Conservation (phyloP, 2,329 filamentous ascomycete genomes). For the Stachybotrys chlorohalonatus region DNA sequence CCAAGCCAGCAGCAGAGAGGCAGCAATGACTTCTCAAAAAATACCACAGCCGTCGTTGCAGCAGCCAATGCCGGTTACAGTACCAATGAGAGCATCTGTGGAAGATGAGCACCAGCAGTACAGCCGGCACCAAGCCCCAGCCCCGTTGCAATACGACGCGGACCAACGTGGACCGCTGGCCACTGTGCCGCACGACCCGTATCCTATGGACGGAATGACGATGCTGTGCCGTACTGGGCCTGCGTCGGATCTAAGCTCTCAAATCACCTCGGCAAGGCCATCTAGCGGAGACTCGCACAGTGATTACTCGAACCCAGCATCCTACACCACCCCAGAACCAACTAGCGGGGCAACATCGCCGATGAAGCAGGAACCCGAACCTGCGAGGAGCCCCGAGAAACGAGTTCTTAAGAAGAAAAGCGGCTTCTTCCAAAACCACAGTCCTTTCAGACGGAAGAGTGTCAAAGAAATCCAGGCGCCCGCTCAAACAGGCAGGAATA, state of each 20-base stretch:
- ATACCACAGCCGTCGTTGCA: constrained; percentile 5
- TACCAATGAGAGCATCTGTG: constrained; percentile 13
- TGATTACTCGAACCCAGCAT: constrained; percentile 83
- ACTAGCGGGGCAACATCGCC: constrained; percentile 67
- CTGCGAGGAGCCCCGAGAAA: constrained; percentile 50
- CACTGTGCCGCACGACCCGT: constrained; percentile 80
- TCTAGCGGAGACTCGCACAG: constrained; percentile 83
- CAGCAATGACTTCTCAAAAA: constrained; percentile 2
- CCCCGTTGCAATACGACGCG: constrained; percentile 27
- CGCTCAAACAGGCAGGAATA: constrained; percentile 40
- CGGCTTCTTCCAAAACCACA: constrained; percentile 88
- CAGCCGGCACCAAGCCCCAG: constrained; percentile 7
- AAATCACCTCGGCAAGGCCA: constrained; percentile 56
- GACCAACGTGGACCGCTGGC: constrained; percentile 54
- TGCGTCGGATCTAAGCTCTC: constrained; percentile 41
- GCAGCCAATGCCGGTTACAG: constrained; percentile 3
- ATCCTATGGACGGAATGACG: constrained; percentile 92
- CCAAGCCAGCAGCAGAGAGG: constrained; percentile 18
- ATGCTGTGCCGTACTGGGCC: constrained; percentile 82
- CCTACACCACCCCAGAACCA: constrained; percentile 77
- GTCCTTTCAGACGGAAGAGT: constrained; percentile 88
- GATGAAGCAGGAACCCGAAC: constrained; percentile 49
- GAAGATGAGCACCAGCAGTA: constrained; percentile 12
- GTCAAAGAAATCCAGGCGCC: constrained; percentile 54
- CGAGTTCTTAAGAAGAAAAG: constrained; percentile 63